A percentile compares a stretch with the other conserved stretches of the same genome.
phyloP scores from a whole-genome alignment of 2,329 filamentous ascomycete species.

The Stagonosporopsis rhizophila region DNA sequence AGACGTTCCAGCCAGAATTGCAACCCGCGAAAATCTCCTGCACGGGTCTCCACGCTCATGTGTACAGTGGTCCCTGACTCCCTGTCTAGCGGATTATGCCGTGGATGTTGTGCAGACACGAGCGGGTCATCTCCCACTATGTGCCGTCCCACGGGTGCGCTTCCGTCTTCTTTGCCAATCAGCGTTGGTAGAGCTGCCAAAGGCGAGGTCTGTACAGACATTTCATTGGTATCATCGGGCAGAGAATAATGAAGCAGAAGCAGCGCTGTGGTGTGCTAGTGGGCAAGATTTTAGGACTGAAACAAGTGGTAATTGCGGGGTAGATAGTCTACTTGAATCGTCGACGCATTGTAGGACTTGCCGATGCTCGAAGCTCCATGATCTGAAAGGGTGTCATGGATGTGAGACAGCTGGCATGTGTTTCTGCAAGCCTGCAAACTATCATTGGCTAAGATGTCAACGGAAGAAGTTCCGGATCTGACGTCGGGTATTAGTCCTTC shows the following conservation, averaged over 20 bases:
- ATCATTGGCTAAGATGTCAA: neutral
- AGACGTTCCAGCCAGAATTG: neutral
- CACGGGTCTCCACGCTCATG: neutral
- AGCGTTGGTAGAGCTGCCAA: neutral
- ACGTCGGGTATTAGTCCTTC: too few species aligned
- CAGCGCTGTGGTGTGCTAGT: neutral
- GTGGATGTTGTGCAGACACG: conserved; percentile 6
- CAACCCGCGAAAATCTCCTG: neutral
- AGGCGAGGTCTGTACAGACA: neutral
- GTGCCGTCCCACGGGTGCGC: neutral
- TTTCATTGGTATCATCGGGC: neutral
- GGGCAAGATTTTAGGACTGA: neutral
- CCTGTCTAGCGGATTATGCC: neutral
- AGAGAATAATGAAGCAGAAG: neutral
- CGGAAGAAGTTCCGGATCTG: neutral
- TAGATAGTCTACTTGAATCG: neutral
- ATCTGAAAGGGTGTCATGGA: neutral
- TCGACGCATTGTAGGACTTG: too few species aligned
- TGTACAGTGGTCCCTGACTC: too few species aligned
- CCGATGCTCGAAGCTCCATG: too few species aligned
- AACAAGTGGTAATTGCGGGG: neutral
- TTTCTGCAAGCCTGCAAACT: neutral
- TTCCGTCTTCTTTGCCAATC: neutral
- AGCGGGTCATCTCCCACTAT: conserved; percentile 3
- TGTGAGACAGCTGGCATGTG: neutral